A percentile compares a stretch with the other conserved stretches of the same genome.
Conservation (phyloP, 257 asterid species). For the Coffea canephora region DNA sequence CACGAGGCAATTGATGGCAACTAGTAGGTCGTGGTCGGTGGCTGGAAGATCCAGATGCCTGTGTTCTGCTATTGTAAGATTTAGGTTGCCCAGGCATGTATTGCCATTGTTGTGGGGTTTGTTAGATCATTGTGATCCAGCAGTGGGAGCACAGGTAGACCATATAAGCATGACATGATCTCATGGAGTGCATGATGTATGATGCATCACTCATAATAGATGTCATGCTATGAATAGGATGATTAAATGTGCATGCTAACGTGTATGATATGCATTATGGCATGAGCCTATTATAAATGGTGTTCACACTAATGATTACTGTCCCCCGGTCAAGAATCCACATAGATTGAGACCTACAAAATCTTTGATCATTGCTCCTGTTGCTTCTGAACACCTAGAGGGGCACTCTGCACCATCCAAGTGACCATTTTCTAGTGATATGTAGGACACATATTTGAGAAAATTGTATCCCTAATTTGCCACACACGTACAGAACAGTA, state of each 20-base stretch:
- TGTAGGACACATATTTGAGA: background rate
- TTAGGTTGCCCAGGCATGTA: background rate
- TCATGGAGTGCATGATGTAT: too few relatives aligned
- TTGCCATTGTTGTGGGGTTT: too few relatives aligned
- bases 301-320: too few relatives aligned
- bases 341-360: background rate
- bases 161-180: too few relatives aligned
- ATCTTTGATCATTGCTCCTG: background rate
- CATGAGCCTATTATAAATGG: background rate
- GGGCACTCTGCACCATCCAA: background rate
- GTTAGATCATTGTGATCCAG: too few relatives aligned
- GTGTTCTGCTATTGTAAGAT: background rate
- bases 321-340: background rate
- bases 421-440: background rate
- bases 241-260: background rate
- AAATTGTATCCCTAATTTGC: background rate
- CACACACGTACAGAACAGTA: too few relatives aligned
- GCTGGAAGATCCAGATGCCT: background rate
- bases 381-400: background rate
- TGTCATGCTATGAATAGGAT: background rate
- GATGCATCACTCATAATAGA: background rate
- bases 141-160: too few relatives aligned
- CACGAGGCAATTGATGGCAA: too few relatives aligned
- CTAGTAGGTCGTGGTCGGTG: too few relatives aligned
- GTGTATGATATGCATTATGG: background rate